Evolutionary conservation across 768 basidiomycete species (phyloP), one percentile per base, ranked within the genome.

Genomic region (Pilatotrama ljubarskyi): DNA sequence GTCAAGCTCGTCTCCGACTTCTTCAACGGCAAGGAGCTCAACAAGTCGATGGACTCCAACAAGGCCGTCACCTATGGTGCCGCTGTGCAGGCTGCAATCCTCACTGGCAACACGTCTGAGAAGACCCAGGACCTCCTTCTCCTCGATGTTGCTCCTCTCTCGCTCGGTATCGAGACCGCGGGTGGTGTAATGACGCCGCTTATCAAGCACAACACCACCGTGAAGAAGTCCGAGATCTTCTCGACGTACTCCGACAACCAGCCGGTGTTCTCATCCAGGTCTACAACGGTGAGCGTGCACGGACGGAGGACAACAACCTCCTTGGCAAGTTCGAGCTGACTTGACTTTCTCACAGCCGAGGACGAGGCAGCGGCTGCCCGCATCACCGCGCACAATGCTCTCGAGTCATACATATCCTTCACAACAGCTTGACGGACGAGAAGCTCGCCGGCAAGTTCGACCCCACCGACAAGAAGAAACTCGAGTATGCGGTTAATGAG

Each of bases 31-130:
- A 95, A 95, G 82, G 95, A 97, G 80, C 95, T 93, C 70, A 95
- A 94, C 84, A 97, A 95, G 85, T 90, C 90, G 79, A 98, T 98
- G 82, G 98, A 98, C 87, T 95, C 96, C 52, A 95, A 98, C 66
- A 95, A 98, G 79, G 95, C 96, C 57, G 95, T 98, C 59, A 96
- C 96, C 18, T 97, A 97, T 75, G 95, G 96, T 82, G 96, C 96
- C 56, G 96, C 96, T 60, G 95, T 99, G 68, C 95, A 98, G 79
- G 96, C 94, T 58, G 96, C 95, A 69, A 96, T 98, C 70, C 88
- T 98, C 58, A 93, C 96, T 25, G 96, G 96, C 70, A 94, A 98
- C 75, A 96, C 95, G 25, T 97, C 96, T 1, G 95, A 97, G 80
- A 95, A 95, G 82, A 98, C 95, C 20, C 93, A 96, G 76, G 95